Percentiles rank a stretch among this genome's conserved stretches.
phyloP scores from a whole-genome alignment of 2,329 filamentous ascomycete genomes.

The Penicillium sp. region DNA sequence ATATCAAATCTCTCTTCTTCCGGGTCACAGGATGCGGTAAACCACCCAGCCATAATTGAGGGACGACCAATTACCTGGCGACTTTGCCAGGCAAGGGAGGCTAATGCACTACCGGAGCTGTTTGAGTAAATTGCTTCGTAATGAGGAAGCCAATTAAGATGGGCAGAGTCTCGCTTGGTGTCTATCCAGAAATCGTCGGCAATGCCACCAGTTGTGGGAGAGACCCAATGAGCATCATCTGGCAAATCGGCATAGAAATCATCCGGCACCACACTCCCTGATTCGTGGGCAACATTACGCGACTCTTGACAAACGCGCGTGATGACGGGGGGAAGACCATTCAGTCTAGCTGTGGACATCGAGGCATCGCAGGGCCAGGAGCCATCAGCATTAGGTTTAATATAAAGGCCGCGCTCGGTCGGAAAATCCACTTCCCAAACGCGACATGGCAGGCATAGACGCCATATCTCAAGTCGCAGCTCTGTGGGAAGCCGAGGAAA shows the following conservation, averaged over 20 bases:
- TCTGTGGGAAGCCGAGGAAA: background rate
- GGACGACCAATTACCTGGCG: background rate
- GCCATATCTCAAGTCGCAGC: slow-evolving; percentile 2
- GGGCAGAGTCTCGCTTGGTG: background rate
- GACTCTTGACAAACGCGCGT: slow-evolving; percentile 2
- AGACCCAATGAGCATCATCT: background rate
- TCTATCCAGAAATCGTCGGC: background rate
- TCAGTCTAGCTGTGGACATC: background rate
- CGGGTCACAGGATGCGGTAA: too few relatives aligned
- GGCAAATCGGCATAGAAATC: background rate
- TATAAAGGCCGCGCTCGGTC: background rate
- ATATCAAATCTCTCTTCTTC: background rate
- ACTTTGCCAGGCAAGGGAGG: background rate
- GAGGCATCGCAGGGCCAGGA: background rate
- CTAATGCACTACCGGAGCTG: background rate
- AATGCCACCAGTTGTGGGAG: background rate
- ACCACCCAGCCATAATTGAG: slow-evolving; percentile 1
- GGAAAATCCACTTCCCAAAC: background rate
- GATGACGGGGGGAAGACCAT: slow-evolving; percentile 2
- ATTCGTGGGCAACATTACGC: slow-evolving; percentile 1
- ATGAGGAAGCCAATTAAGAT: slow-evolving; percentile 3
- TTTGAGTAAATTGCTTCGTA: background rate
- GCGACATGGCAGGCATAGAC: background rate
- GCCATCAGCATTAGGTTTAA: background rate
- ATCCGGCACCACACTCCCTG: background rate